These are phyloP conservation scores for Planoprotostelium fungivorum DNA, from an alignment of 78 protist species.

Conservation along the genomic window DNA sequence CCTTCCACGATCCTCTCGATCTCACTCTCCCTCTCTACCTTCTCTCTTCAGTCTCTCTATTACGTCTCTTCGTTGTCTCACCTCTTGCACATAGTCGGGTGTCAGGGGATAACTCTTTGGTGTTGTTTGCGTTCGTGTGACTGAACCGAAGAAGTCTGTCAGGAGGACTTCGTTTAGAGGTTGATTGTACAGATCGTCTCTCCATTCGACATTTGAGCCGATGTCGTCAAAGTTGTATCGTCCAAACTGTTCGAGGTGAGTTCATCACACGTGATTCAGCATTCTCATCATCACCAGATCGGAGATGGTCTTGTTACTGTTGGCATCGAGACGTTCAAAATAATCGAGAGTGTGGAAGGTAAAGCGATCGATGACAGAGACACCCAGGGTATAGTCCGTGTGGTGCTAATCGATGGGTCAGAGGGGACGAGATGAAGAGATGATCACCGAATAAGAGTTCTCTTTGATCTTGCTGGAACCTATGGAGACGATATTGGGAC, in stretches of 20 bases:
- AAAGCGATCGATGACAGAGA: conserved; percentile 82
- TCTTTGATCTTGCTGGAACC: conserved; percentile 62
- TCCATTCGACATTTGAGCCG: conserved; percentile 45
- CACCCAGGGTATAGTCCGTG: conserved; percentile 67
- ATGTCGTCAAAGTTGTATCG: conserved; percentile 30
- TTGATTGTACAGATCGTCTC: conserved; percentile 46
- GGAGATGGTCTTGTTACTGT: conserved; percentile 11
- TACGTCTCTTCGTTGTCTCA: too few relatives aligned
- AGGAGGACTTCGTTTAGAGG: conserved; percentile 57
- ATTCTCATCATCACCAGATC: conserved; percentile 13
- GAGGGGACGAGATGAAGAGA: not conserved
- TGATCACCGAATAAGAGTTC: conserved; percentile 71
- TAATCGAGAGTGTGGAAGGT: conserved; percentile 75
- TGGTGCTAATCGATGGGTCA: conserved; percentile 56
- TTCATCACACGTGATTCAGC: not conserved
- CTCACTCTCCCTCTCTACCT: too few relatives aligned
- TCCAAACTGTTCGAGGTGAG: not conserved
- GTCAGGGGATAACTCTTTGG: not conserved
- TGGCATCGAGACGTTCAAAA: conserved; percentile 54
- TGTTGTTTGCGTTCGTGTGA: conserved; percentile 50
- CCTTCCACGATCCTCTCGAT: too few relatives aligned
- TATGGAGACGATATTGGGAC: conserved; percentile 72
- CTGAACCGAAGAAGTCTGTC: conserved; percentile 68
- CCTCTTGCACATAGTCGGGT: too few relatives aligned
- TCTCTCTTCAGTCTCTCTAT: too few relatives aligned